These are phyloP conservation scores for Aspergillus sp. DNA, from an alignment of 2,329 filamentous ascomycete genomes.

Conservation along the genomic window DNA sequence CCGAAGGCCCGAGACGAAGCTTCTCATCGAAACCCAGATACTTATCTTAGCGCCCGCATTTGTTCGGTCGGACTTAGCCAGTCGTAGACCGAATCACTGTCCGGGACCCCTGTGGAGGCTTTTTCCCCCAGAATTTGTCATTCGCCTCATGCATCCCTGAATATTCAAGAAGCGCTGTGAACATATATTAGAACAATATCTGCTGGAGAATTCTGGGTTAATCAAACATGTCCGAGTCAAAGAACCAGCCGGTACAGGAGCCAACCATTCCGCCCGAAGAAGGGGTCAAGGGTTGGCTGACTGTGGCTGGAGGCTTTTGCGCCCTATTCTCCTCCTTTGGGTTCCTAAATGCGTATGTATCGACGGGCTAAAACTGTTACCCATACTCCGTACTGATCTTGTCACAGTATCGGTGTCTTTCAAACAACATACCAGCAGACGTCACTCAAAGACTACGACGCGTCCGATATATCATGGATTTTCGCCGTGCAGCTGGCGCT, in stretches of 20 bases:
- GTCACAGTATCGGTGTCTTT: constrained; percentile 43
- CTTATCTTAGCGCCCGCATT: neutral
- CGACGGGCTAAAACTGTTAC: no score
- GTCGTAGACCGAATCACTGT: neutral
- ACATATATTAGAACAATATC: neutral
- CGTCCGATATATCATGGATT: constrained; percentile 50
- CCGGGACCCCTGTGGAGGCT: neutral
- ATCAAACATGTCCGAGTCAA: neutral
- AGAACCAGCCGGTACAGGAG: neutral
- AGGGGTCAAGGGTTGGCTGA: constrained; percentile 43
- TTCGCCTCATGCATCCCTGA: neutral
- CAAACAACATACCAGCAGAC: constrained; percentile 49
- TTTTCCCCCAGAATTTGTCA: neutral
- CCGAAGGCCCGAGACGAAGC: neutral
- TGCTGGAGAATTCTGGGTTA: neutral
- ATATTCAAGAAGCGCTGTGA: no score
- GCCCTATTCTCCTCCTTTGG: constrained; percentile 16
- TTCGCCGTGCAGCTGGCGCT: constrained; percentile 49
- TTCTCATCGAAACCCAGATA: neutral
- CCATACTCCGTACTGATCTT: neutral
- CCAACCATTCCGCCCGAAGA: constrained; percentile 30
- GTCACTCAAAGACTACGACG: constrained; percentile 41
- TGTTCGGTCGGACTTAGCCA: neutral
- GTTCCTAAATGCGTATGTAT: constrained; percentile 7
- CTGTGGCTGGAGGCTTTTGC: constrained; percentile 36